phyloP scores from a whole-genome alignment of 768 basidiomycete species.

The Termitomyces heimii region DNA sequence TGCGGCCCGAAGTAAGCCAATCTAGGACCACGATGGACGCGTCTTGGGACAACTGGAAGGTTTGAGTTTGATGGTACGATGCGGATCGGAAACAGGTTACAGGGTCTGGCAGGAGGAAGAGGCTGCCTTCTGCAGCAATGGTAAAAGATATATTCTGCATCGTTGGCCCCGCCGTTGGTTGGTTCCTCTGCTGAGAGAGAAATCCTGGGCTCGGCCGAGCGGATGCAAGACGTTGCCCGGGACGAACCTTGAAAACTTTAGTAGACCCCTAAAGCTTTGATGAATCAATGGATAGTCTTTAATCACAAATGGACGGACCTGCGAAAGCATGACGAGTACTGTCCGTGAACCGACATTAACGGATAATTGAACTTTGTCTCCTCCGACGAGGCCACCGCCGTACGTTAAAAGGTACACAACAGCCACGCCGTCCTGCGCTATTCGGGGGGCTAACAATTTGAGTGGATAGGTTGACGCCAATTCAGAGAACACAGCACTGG shows the following conservation, averaged over 20 bases:
- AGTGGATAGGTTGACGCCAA: slow-evolving; percentile 81
- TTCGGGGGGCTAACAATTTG: slow-evolving; percentile 76
- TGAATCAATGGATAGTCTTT: not conserved
- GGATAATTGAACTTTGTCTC: slow-evolving; percentile 65
- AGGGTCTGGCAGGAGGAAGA: slow-evolving; percentile 87
- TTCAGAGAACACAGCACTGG: slow-evolving; percentile 60
- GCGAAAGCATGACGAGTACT: slow-evolving; percentile 72
- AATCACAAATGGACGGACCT: slow-evolving; percentile 45
- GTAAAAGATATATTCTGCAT: slow-evolving; percentile 57
- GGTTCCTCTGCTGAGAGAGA: not conserved
- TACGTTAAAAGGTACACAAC: slow-evolving; percentile 81
- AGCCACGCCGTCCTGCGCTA: slow-evolving; percentile 44
- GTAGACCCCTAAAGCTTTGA: slow-evolving; percentile 66
- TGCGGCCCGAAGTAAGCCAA: slow-evolving; percentile 89
- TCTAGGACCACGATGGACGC: slow-evolving; percentile 77
- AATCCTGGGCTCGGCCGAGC: slow-evolving; percentile 11
- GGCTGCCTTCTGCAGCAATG: slow-evolving; percentile 44
- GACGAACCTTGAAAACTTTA: slow-evolving; percentile 86
- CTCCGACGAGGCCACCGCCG: slow-evolving; percentile 88
- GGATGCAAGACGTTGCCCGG: slow-evolving; percentile 51
- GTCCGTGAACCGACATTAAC: slow-evolving; percentile 53
- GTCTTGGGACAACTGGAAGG: slow-evolving; percentile 54
- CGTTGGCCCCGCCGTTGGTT: slow-evolving; percentile 28
- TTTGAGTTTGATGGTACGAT: slow-evolving; percentile 79
- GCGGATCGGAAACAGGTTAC: slow-evolving; percentile 89